These are phyloP conservation scores for Pseudovirgaria hyperparasitica DNA, from an alignment of 2,329 filamentous ascomycete genomes.

Conservation along the genomic window DNA sequence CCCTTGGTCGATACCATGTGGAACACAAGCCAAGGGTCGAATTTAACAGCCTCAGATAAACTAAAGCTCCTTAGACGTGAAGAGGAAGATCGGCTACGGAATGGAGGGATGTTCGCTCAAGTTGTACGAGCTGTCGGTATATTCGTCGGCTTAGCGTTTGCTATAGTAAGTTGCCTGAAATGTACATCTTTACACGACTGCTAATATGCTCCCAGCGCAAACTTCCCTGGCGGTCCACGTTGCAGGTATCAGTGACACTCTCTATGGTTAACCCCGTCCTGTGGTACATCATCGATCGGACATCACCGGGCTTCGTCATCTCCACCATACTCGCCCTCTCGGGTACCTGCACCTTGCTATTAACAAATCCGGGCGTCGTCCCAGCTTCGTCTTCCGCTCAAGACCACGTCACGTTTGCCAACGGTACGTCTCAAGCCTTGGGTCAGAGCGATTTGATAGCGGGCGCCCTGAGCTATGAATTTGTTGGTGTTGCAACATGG, in stretches of 20 bases:
- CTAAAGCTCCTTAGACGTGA: too few species aligned
- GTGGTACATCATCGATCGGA: slow-evolving; percentile 94
- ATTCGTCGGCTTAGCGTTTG: slow-evolving; percentile 62
- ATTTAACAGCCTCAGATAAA: too few species aligned
- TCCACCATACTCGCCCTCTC: slow-evolving; percentile 59
- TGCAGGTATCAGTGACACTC: slow-evolving; percentile 84
- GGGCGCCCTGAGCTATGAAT: slow-evolving; percentile 48
- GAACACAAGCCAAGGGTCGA: slow-evolving; percentile 33
- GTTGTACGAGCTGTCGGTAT: slow-evolving; percentile 56
- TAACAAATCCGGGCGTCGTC: slow-evolving; percentile 66
- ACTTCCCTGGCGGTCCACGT: slow-evolving; percentile 83
- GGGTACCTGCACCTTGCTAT: slow-evolving; percentile 62
- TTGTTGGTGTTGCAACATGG: slow-evolving; percentile 68
- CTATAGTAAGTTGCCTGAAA: slow-evolving; percentile 74
- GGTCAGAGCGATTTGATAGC: slow-evolving; percentile 28
- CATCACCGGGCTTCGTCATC: slow-evolving; percentile 69
- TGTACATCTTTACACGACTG: slow-evolving; percentile 1
- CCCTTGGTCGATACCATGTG: slow-evolving; percentile 75
- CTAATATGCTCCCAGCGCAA: slow-evolving; percentile 47
- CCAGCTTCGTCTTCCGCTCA: slow-evolving; percentile 32
- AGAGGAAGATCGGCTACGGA: slow-evolving; percentile 4
- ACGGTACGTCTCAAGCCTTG: slow-evolving; percentile 1
- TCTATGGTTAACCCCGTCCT: slow-evolving; percentile 84
- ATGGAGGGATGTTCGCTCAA: slow-evolving; percentile 59
- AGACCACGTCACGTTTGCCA: slow-evolving; percentile 11